A percentile compares a stretch with the other conserved stretches of the same genome.
These are phyloP conservation scores for Pseudogymnoascus destructans DNA, from an alignment of 2,329 filamentous ascomycete species.

Conservation along the genomic window DNA sequence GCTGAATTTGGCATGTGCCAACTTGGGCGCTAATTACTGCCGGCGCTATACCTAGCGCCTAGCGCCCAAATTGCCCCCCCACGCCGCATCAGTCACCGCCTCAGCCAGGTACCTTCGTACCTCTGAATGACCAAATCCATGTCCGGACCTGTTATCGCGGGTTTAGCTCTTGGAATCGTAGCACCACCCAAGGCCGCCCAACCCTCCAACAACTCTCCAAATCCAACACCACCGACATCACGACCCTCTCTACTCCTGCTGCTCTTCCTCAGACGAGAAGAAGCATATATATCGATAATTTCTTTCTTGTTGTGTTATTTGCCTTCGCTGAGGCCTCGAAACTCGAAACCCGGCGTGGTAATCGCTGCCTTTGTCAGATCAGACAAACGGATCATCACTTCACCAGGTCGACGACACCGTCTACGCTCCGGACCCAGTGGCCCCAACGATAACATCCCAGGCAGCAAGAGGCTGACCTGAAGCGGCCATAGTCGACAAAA, in stretches of 20 bases:
- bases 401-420: not conserved
- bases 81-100: not conserved
- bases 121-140: slow-evolving; percentile 7
- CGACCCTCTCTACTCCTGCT: not conserved
- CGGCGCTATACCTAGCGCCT: not conserved
- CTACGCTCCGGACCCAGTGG: not conserved
- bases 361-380: not conserved
- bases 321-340: not conserved
- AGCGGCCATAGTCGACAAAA: not conserved
- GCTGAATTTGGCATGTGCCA: not conserved
- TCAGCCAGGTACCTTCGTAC: not conserved
- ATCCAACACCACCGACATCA: not conserved
- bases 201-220: not conserved
- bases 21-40: not conserved
- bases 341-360: slow-evolving; percentile 3
- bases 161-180: slow-evolving; percentile 1
- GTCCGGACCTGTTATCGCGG: not conserved
- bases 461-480: slow-evolving; percentile 5
- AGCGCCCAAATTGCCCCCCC: not conserved
- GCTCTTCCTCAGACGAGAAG: not conserved
- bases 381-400: slow-evolving; percentile 6
- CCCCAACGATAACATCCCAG: not conserved
- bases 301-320: not conserved
- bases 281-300: not conserved
- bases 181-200: slow-evolving; percentile 1